Conservation (phyloP, 345 rosid genomes). For the Viola odorata region DNA sequence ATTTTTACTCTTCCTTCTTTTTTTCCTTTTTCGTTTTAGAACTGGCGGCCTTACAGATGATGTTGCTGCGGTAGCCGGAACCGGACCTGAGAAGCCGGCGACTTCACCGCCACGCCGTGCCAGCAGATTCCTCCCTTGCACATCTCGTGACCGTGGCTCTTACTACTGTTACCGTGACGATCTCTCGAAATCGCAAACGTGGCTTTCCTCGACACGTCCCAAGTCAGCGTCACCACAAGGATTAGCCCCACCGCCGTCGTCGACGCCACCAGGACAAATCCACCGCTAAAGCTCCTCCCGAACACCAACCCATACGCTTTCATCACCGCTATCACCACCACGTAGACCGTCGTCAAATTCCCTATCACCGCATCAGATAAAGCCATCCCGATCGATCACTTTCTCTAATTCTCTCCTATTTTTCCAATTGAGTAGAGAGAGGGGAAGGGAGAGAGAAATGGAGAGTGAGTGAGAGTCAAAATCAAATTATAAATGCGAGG, state of each 20-base stretch:
- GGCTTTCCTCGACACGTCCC: conserved; percentile 87
- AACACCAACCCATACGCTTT: conserved; percentile 51
- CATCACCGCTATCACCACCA: conserved; percentile 68
- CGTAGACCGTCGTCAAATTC: conserved; percentile 79
- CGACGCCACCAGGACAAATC: conserved; percentile 59
- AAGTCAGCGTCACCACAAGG: conserved; percentile 66
- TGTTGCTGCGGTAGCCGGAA: conserved; percentile 66
- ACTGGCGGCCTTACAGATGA: no score
- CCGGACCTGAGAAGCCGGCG: conserved; percentile 92
- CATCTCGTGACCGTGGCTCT: conserved; percentile 40
- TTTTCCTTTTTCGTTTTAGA: no score
- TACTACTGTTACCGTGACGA: conserved; percentile 2
- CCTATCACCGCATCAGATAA: conserved; percentile 76
- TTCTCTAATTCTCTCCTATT: no score
- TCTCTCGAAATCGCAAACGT: conserved; percentile 57
- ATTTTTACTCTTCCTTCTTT: no score
- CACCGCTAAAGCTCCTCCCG: conserved; percentile 64
- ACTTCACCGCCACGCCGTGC: conserved; percentile 95
- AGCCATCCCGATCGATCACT: conserved; percentile 38
- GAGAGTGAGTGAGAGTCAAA: neutral
- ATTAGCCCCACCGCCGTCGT: conserved; percentile 56
- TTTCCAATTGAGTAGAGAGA: neutral
- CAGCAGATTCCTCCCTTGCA: conserved; percentile 96
- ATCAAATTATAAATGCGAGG: no score
- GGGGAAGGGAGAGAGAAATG: neutral